Percentiles rank a stretch among this genome's conserved stretches.
Evolutionary conservation across 164 flowering plant genomes (phyloP).

Genomic region (Chimonanthus salicifolius): DNA sequence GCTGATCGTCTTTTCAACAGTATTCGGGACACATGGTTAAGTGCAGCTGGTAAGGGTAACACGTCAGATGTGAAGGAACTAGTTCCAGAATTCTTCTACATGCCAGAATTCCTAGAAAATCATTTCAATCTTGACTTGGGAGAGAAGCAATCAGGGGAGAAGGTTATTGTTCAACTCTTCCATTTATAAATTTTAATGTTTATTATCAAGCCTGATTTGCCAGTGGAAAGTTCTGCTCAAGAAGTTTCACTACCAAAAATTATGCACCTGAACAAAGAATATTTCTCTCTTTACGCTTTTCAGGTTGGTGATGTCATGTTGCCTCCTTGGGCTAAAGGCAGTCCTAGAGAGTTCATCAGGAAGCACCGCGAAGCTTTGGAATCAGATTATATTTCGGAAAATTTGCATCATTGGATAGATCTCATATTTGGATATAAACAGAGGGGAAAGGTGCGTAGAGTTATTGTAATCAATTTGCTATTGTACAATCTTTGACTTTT

Average conservation of each 20-base stretch:
- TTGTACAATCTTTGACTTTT: neutral
- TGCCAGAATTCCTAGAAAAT: constrained; percentile 96
- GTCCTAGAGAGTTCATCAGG: constrained; percentile 84
- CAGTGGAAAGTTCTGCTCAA: neutral
- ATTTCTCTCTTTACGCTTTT: neutral
- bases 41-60: constrained; percentile 98
- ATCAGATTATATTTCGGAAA: constrained; percentile 92
- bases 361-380: constrained; percentile 98
- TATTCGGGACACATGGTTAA: constrained; percentile 84
- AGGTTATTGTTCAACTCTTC: constrained; percentile 38
- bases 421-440: constrained; percentile 96
- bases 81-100: constrained; percentile 96
- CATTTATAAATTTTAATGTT: neutral
- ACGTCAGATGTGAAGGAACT: constrained; percentile 99
- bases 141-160: constrained; percentile 97
- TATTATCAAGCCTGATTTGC: neutral
- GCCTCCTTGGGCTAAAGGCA: constrained; percentile 99
- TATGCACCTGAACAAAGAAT: neutral
- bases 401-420: constrained; percentile 98
- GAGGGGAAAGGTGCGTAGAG: constrained; percentile 81
- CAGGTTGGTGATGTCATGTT: constrained; percentile 90
- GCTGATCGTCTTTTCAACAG: constrained; percentile 99
- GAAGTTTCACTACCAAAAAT: neutral
- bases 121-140: constrained; percentile 85
- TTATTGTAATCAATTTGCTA: neutral